A percentile compares a stretch with the other conserved stretches of the same genome.
These are phyloP conservation scores for Sonneratia caseolaris DNA, from an alignment of 345 rosid genomes.

Conservation along the genomic window DNA sequence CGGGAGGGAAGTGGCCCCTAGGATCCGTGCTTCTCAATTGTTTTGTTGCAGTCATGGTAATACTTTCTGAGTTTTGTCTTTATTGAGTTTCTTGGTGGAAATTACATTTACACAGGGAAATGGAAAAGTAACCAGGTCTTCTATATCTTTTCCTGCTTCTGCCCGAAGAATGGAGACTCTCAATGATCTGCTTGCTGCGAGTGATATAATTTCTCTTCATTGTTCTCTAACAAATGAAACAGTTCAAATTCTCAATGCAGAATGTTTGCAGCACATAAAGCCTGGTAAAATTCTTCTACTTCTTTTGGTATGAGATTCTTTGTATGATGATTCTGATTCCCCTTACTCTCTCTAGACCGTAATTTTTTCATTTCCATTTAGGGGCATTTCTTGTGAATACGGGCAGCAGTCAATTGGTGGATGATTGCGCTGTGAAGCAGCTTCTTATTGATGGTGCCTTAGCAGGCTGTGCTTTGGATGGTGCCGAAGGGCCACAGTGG, in stretches of 20 bases:
- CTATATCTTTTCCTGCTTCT: slow-evolving; percentile 74
- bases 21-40: too few relatives aligned
- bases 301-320: neutral
- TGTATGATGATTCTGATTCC: slow-evolving; percentile 2
- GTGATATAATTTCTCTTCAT: slow-evolving; percentile 92
- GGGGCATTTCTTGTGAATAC: slow-evolving; percentile 98
- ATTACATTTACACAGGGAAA: slow-evolving; percentile 39
- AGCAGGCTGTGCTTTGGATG: slow-evolving; percentile 97
- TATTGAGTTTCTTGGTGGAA: slow-evolving; percentile 9
- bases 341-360: slow-evolving; percentile 3
- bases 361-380: slow-evolving; percentile 14
- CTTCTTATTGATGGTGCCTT: slow-evolving; percentile 89
- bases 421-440: slow-evolving; percentile 91
- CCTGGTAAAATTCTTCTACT: slow-evolving; percentile 44
- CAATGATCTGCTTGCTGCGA: slow-evolving; percentile 88
- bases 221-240: slow-evolving; percentile 84
- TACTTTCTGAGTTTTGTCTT: neutral
- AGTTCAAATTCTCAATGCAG: slow-evolving; percentile 83
- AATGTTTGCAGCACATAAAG: slow-evolving; percentile 91
- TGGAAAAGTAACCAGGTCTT: slow-evolving; percentile 46
- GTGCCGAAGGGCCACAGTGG: slow-evolving; percentile 99
- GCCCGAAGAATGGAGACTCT: slow-evolving; percentile 97
- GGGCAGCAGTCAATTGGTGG: slow-evolving; percentile 89
- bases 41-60: too few relatives aligned
- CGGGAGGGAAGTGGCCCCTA: neutral